Evolutionary conservation across 768 basidiomycete genomes (phyloP).

Genomic region (Botryobasidium botryosum): DNA sequence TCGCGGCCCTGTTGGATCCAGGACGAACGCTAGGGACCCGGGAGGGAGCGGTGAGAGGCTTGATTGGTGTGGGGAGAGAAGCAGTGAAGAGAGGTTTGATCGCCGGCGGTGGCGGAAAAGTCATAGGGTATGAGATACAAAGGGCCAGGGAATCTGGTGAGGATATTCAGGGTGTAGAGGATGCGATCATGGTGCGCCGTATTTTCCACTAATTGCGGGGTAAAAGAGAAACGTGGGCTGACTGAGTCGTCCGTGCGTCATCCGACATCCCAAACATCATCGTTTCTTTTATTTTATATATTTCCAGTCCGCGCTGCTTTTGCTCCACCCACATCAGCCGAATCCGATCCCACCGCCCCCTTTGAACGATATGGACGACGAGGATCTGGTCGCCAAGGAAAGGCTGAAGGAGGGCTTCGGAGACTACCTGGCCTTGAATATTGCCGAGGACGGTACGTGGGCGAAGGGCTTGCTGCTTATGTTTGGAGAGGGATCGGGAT

Average conservation of each 20-base stretch:
- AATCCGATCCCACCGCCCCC: conserved; percentile 21
- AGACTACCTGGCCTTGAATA: conserved; percentile 38
- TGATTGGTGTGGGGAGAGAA: conserved; percentile 72
- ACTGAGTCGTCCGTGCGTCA: background rate
- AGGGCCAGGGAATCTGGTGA: conserved; percentile 22
- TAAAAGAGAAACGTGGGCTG: background rate
- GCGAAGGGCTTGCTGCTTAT: too few species aligned
- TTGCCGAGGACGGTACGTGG: conserved; percentile 46
- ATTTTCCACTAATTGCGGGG: background rate
- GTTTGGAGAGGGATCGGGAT: too few species aligned
- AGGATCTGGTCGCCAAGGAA: conserved; percentile 30
- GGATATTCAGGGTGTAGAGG: conserved; percentile 32
- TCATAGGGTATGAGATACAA: conserved; percentile 44
- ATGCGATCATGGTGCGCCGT: conserved; percentile 41
- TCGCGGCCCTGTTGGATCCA: conserved; percentile 52
- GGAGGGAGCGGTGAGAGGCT: conserved; percentile 78
- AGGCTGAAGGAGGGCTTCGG: conserved; percentile 41
- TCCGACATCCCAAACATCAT: background rate
- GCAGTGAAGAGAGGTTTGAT: conserved; percentile 69
- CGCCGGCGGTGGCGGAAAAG: conserved; percentile 61
- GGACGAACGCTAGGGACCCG: conserved; percentile 41
- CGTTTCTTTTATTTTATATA: conserved; percentile 31
- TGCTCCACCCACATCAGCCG: conserved; percentile 32
- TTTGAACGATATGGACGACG: conserved; percentile 31
- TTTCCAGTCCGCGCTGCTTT: conserved; percentile 39